Evolutionary conservation across 805 yeast species (phyloP).

Genomic region (Saturnispora diversa): DNA sequence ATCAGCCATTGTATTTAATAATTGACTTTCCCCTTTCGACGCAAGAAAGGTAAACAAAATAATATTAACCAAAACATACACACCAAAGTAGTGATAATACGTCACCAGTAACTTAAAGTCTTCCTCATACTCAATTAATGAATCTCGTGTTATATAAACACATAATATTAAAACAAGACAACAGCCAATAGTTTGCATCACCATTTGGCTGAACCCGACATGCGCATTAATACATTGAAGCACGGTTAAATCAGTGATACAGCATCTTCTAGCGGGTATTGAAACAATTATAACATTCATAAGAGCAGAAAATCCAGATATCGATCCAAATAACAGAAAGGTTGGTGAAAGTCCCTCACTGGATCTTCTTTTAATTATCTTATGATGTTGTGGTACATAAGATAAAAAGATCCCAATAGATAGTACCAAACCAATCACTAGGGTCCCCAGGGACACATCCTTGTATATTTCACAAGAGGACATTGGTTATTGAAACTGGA

Average conservation of each 20-base stretch:
- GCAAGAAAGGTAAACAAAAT: slow-evolving; percentile 30
- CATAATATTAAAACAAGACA: slow-evolving; percentile 49
- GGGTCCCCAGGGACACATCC: slow-evolving; percentile 43
- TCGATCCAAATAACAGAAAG: slow-evolving; percentile 61
- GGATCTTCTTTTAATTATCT: slow-evolving; percentile 48
- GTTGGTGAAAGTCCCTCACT: slow-evolving; percentile 75
- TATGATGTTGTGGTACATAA: slow-evolving; percentile 67
- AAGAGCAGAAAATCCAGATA: slow-evolving; percentile 60
- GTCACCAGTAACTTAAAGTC: slow-evolving; percentile 37
- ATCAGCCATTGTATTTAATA: slow-evolving; percentile 38
- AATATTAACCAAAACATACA: slow-evolving; percentile 30
- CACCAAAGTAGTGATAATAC: slow-evolving; percentile 35
- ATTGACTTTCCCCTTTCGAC: slow-evolving; percentile 12
- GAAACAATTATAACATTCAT: slow-evolving; percentile 60
- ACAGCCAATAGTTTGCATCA: slow-evolving; percentile 54
- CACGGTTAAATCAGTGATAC: slow-evolving; percentile 33
- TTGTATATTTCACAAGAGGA: slow-evolving; percentile 35
- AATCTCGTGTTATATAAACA: slow-evolving; percentile 37
- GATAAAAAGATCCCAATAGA: slow-evolving; percentile 63
- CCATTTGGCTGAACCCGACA: slow-evolving; percentile 59
- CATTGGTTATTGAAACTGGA: background rate
- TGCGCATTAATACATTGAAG: slow-evolving; percentile 64
- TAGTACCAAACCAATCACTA: slow-evolving; percentile 38
- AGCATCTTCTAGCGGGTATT: slow-evolving; percentile 55
- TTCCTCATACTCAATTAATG: slow-evolving; percentile 37